Evolutionary conservation across 805 yeast species (phyloP), one percentile per base, ranked within the genome.

Genomic region (Cyberlindnera nakhonratchasimensis): DNA sequence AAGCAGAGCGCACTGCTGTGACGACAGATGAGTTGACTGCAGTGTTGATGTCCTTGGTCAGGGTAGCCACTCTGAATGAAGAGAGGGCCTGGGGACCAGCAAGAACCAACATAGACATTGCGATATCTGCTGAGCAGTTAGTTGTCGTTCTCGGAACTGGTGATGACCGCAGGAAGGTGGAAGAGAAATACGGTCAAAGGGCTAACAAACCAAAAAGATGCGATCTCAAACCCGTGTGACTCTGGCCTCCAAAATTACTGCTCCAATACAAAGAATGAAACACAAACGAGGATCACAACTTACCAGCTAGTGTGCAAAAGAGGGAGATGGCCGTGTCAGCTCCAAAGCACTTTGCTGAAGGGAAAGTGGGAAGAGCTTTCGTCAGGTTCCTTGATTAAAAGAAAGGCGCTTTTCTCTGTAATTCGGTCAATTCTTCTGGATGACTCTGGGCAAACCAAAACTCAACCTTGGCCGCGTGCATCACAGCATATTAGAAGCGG

Each of bases 31-130:
- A 58, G 58, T 79, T 79, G 50, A 85, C 82, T 50, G 80, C 75
- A 20, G 76, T 75, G 67, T 86, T 83, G 66, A 91, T 78, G 57
- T 82, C 87, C 51, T 78, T 71, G 52, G 79, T 71, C 67, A 90
- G 71, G 53, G 75, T 83, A 47, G 80, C 75, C 51, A 89, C 81
- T 68, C 98, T 79, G 66, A 91, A 91, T 38, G 77, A 76, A 39
- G 98, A 90, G 61, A 89, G 72, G 49, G 96, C 97, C 59, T 75
- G 77, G 37, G 96, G 95, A 45, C 99, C 99, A 34, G 96, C 83
- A 52, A 88, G 71, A 46, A 77, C 66, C 54, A 75, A 61, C 69
- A 75, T 58, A 37, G 70, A 58, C 71, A 69, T 70, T 38, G 28
- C 29, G 34, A 22, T 37, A 25, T n/a, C 37, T 34, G 11, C 12